These are phyloP conservation scores for Stereum hirsutum DNA, from an alignment of 1,284 basidiomycete genomes.

Conservation along the genomic window DNA sequence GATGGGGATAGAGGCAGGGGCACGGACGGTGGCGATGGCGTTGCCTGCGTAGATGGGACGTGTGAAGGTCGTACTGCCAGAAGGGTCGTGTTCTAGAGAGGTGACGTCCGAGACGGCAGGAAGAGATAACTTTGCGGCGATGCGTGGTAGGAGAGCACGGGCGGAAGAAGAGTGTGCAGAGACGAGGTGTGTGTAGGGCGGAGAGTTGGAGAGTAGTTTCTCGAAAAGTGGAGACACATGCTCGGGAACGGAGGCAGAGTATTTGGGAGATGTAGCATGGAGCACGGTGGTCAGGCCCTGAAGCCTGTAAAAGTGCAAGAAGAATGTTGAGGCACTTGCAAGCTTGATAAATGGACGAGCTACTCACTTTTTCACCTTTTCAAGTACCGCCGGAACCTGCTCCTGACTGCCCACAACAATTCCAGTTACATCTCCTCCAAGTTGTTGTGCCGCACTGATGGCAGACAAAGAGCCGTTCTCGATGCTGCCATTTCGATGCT, in stretches of 20 bases:
- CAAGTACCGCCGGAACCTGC: slow-evolving; percentile 61
- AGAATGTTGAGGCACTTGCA: neutral
- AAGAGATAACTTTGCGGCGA: slow-evolving; percentile 81
- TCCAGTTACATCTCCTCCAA: slow-evolving; percentile 86
- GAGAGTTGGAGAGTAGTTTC: slow-evolving; percentile 27
- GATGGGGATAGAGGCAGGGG: slow-evolving; percentile 62
- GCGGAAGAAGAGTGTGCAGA: slow-evolving; percentile 71
- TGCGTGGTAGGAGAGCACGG: slow-evolving; percentile 77
- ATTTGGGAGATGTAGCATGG: slow-evolving; percentile 31
- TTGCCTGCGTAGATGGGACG: slow-evolving; percentile 99
- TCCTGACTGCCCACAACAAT: slow-evolving; percentile 74
- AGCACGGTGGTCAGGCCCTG: slow-evolving; percentile 35
- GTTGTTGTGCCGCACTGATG: slow-evolving; percentile 77
- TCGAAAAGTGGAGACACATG: slow-evolving; percentile 33
- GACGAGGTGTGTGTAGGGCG: slow-evolving; percentile 82
- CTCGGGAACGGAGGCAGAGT: slow-evolving; percentile 39
- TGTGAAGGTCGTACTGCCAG: slow-evolving; percentile 73
- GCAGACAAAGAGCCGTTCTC: slow-evolving; percentile 86
- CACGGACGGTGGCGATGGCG: slow-evolving; percentile 89
- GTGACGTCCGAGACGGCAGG: slow-evolving; percentile 89
- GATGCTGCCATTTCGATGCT: slow-evolving; percentile 78
- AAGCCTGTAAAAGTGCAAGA: slow-evolving; percentile 21
- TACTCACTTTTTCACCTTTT: slow-evolving; percentile 73
- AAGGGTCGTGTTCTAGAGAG: slow-evolving; percentile 71
- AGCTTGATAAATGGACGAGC: neutral